Percentiles rank a stretch among this genome's conserved stretches.
These are phyloP conservation scores for Yarrowia keelungensis DNA, from an alignment of 805 yeast genomes.

Conservation along the genomic window DNA sequence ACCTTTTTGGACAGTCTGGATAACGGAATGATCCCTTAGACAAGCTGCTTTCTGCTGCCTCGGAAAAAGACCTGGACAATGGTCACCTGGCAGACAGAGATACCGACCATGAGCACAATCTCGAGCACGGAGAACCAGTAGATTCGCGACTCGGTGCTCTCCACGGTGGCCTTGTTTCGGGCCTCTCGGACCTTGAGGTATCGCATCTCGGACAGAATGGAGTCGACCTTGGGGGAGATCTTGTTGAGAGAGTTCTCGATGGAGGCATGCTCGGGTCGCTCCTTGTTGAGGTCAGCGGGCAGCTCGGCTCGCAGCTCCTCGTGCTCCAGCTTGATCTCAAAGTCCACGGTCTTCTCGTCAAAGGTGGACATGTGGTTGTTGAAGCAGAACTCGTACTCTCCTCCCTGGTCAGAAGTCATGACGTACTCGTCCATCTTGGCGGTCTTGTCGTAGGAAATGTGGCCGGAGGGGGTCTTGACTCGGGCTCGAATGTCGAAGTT, in stretches of 20 bases:
- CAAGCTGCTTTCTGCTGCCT: constrained; percentile 38
- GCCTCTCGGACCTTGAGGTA: constrained; percentile 89
- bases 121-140: constrained; percentile 77
- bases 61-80: constrained; percentile 81
- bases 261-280: constrained; percentile 43
- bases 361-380: constrained; percentile 79
- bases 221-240: constrained; percentile 48
- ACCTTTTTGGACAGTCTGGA: neutral
- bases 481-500: constrained; percentile 78
- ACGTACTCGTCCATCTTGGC: constrained; percentile 82
- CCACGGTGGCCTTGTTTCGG: constrained; percentile 89
- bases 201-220: constrained; percentile 55
- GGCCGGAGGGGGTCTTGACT: constrained; percentile 62
- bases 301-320: constrained; percentile 63
- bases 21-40: constrained; percentile 9
- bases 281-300: constrained; percentile 54
- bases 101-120: constrained; percentile 74
- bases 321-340: constrained; percentile 63
- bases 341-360: constrained; percentile 83
- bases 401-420: constrained; percentile 66
- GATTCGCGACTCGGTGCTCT: constrained; percentile 77
- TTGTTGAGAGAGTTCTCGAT: constrained; percentile 48
- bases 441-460: constrained; percentile 61
- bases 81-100: constrained; percentile 79
- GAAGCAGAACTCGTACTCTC: constrained; percentile 91